Evolutionary conservation across 305 asterid species (phyloP).

Genomic region (Solanum chacoense): DNA sequence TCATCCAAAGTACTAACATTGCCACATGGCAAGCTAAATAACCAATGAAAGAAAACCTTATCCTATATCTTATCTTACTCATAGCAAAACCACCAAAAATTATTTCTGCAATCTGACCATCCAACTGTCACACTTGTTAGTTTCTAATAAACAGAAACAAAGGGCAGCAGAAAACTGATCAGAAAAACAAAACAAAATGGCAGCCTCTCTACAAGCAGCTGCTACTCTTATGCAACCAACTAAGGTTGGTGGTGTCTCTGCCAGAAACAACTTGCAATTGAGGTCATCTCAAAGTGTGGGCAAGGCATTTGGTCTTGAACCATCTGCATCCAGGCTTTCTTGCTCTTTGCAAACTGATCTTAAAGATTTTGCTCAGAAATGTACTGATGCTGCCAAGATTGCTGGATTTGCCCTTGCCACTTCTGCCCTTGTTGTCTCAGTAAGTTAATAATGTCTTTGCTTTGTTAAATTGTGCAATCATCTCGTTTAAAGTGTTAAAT

Average conservation of each 20-base stretch:
- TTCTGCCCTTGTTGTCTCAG: conserved; percentile 83
- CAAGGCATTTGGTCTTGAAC: conserved; percentile 59
- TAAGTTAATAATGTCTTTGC: conserved; percentile 7
- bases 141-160: conserved; percentile 14
- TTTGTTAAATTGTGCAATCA: neutral
- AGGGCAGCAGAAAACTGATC: neutral
- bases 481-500: neutral
- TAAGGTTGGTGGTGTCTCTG: conserved; percentile 35
- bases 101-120: neutral
- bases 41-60: conserved; percentile 45
- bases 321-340: conserved; percentile 31
- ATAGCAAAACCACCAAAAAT: conserved; percentile 31
- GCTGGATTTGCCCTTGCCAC: conserved; percentile 98
- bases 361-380: conserved; percentile 67
- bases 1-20: conserved; percentile 19
- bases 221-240: conserved; percentile 80
- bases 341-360: conserved; percentile 79
- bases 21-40: conserved; percentile 38
- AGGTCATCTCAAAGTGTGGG: conserved; percentile 39
- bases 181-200: conserved; percentile 31
- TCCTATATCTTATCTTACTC: conserved; percentile 62
- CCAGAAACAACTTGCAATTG: conserved; percentile 39
- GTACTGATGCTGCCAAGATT: conserved; percentile 83
- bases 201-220: conserved; percentile 76
- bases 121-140: conserved; percentile 2